Conservation (phyloP, 2,329 filamentous ascomycete species). For the Penicillium fuscoglaucum region DNA sequence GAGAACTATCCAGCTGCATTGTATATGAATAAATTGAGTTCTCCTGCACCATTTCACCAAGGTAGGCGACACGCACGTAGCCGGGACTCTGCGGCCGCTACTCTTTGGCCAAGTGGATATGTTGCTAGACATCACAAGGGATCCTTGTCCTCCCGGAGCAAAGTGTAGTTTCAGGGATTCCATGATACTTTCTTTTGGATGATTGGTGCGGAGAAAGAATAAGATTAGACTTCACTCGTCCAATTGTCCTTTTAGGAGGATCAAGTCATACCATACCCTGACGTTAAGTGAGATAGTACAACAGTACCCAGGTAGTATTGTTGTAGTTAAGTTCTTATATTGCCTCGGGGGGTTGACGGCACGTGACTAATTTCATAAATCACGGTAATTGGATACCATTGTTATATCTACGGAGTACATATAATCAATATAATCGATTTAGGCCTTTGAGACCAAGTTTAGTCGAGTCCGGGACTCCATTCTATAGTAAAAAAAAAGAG, state of each 20-base stretch:
- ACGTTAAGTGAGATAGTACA: neutral
- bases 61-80: neutral
- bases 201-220: neutral
- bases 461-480: too few species aligned
- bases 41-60: neutral
- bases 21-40: conserved; percentile 9
- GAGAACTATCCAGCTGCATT: neutral
- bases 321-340: neutral
- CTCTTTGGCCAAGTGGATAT: neutral
- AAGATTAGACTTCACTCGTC: neutral
- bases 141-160: neutral
- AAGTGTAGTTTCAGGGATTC: neutral
- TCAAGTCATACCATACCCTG: neutral
- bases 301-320: too few species aligned
- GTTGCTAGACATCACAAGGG: neutral
- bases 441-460: neutral
- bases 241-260: neutral
- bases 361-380: neutral
- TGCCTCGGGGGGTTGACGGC: neutral
- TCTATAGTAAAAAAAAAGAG: neutral
- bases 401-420: too few species aligned
- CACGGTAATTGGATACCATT: too few species aligned
- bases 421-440: too few species aligned
- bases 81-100: neutral
- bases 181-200: neutral